Conservation (phyloP, 1,284 basidiomycete genomes). For the Laetiporus sulphureus region DNA sequence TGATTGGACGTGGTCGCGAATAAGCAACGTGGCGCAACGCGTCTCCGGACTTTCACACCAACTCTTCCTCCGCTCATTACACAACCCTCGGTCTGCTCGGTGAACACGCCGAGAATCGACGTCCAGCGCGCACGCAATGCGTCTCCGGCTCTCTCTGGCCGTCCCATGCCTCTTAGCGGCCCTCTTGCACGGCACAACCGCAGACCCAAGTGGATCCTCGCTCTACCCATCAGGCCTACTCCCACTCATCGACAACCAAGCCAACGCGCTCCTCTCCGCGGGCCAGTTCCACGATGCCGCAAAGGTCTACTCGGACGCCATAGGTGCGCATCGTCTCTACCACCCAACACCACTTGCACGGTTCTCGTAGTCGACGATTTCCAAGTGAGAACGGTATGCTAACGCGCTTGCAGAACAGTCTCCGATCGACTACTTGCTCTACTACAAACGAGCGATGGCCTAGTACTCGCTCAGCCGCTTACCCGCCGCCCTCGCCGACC, state of each 20-base stretch:
- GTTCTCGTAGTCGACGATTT: no score
- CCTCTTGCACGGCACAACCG: constrained; percentile 24
- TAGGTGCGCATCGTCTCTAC: no score
- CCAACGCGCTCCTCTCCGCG: constrained; percentile 59
- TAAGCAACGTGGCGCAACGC: no score
- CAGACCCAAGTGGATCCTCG: constrained; percentile 31
- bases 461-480: constrained; percentile 78
- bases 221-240: constrained; percentile 64
- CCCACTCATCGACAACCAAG: constrained; percentile 64
- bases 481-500: constrained; percentile 76
- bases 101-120: no score
- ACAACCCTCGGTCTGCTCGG: no score
- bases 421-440: constrained; percentile 74
- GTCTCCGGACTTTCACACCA: no score
- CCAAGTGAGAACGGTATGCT: no score
- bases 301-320: constrained; percentile 72
- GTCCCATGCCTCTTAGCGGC: constrained; percentile 19
- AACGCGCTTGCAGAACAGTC: constrained; percentile 64
- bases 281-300: constrained; percentile 79
- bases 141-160: constrained; percentile 13
- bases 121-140: no score
- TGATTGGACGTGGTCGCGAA: no score
- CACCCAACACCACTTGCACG: no score
- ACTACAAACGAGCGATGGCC: constrained; percentile 90
- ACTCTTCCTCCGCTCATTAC: no score